phyloP scores from a whole-genome alignment of 2,329 filamentous ascomycete genomes.

The Saccharata proteae region DNA sequence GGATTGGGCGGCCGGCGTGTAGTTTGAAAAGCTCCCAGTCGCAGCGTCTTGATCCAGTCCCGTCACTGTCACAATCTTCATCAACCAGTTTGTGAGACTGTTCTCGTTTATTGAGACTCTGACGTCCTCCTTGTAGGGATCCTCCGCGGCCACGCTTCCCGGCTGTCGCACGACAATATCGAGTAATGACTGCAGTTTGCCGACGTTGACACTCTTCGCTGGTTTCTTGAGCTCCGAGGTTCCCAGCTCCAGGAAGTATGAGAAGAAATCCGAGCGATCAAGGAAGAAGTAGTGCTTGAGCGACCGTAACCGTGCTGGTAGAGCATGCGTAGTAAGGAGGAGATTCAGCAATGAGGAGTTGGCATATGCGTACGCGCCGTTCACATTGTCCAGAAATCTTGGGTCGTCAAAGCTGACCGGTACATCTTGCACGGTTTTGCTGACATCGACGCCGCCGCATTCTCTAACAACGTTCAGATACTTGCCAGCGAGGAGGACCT shows the following conservation, averaged over 20 bases:
- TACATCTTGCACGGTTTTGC: constrained; percentile 77
- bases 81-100: constrained; percentile 82
- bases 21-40: constrained; percentile 50
- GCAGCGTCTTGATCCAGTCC: constrained; percentile 77
- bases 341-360: constrained; percentile 88
- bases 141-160: constrained; percentile 82
- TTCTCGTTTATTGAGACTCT: constrained; percentile 96
- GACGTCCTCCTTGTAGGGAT: constrained; percentile 97
- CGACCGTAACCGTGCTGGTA: constrained; percentile 76
- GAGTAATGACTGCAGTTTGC: constrained; percentile 89
- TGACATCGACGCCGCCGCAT: constrained; percentile 90
- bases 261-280: constrained; percentile 94
- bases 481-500: constrained; percentile 88
- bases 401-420: constrained; percentile 84
- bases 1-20: constrained; percentile 55
- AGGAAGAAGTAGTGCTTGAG: constrained; percentile 99
- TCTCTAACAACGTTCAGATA: constrained; percentile 97
- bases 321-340: constrained; percentile 80
- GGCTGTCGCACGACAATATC: constrained; percentile 94
- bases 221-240: constrained; percentile 83
- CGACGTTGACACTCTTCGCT: constrained; percentile 76
- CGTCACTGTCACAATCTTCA: constrained; percentile 92
- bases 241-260: constrained; percentile 89
- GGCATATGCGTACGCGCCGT: constrained; percentile 85
- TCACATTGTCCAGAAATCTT: constrained; percentile 90